Conservation (phyloP, 2,329 filamentous ascomycete genomes). For the Colletotrichum tanaceti region DNA sequence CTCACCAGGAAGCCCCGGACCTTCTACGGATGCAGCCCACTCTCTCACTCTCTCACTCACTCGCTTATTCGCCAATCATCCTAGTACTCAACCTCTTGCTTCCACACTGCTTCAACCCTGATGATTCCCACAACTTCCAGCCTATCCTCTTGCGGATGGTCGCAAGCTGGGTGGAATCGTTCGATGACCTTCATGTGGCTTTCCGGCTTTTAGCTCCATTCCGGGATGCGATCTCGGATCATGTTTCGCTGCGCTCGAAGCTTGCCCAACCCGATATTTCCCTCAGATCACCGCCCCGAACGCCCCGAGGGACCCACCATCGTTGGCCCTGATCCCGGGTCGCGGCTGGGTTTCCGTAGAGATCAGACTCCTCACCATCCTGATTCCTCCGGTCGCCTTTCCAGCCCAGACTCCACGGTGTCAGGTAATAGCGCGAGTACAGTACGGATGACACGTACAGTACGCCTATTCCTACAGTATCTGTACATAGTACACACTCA, state of each 20-base stretch:
- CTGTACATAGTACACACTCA: too few species aligned
- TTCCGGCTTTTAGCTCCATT: constrained; percentile 1
- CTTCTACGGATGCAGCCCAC: neutral
- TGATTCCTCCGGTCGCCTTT: neutral
- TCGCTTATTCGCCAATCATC: neutral
- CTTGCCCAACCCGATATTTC: constrained; percentile 32
- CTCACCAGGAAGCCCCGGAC: constrained; percentile 1
- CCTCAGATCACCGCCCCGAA: constrained; percentile 25
- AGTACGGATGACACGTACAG: too few species aligned
- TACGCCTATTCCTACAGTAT: too few species aligned
- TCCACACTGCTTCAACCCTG: too few species aligned
- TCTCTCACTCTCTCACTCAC: constrained; percentile 1
- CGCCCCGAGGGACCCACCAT: constrained; percentile 25
- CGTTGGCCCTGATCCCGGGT: neutral
- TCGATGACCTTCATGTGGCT: constrained; percentile 27
- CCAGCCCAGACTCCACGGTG: neutral
- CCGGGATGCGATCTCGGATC: constrained; percentile 36
- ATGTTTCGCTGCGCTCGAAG: constrained; percentile 3
- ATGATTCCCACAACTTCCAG: neutral
- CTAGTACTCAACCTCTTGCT: neutral
- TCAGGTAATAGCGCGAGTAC: constrained; percentile 1
- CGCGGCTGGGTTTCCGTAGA: constrained; percentile 16
- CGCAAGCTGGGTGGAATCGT: constrained; percentile 23
- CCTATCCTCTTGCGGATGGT: neutral
- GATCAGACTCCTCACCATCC: constrained; percentile 5